Percentiles rank a stretch among this genome's conserved stretches.
Conservation (phyloP, 768 basidiomycete genomes). For the Coprinopsis marcescibilis region DNA sequence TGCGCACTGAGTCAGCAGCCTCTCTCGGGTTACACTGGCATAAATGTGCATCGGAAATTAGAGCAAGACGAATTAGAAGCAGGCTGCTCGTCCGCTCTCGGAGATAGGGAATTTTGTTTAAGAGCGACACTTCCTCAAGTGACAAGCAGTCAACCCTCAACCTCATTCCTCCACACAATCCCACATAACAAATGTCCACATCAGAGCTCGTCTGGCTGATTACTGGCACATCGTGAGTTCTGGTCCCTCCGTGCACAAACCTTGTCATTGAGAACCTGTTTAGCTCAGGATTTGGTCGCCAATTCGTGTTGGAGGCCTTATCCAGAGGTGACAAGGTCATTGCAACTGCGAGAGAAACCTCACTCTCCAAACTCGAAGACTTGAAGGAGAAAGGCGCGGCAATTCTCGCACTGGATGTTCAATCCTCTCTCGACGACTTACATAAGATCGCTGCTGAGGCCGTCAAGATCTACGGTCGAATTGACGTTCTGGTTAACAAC, state of each 20-base stretch:
- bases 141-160: too few relatives aligned
- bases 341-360: slow-evolving; percentile 37
- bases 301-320: slow-evolving; percentile 35
- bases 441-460: slow-evolving; percentile 30
- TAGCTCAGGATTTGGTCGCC: slow-evolving; percentile 34
- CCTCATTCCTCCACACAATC: too few relatives aligned
- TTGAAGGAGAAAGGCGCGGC: slow-evolving; percentile 33
- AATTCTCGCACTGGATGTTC: slow-evolving; percentile 31
- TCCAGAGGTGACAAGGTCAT: slow-evolving; percentile 44
- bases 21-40: too few relatives aligned
- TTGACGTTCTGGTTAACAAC: slow-evolving; percentile 45
- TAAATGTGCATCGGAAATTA: too few relatives aligned
- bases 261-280: slow-evolving; percentile 14
- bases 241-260: not conserved
- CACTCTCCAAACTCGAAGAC: slow-evolving; percentile 29
- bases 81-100: too few relatives aligned
- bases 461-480: slow-evolving; percentile 29
- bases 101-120: too few relatives aligned
- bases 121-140: too few relatives aligned
- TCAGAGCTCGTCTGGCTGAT: slow-evolving; percentile 23
- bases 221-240: slow-evolving; percentile 25
- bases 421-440: slow-evolving; percentile 27
- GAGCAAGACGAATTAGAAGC: too few relatives aligned
- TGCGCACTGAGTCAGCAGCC: too few relatives aligned
- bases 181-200: too few relatives aligned